Percentiles rank a stretch among this genome's conserved stretches.
These are phyloP conservation scores for Aureobasidium sp. DNA, from an alignment of 2,329 filamentous ascomycete genomes.

Conservation along the genomic window DNA sequence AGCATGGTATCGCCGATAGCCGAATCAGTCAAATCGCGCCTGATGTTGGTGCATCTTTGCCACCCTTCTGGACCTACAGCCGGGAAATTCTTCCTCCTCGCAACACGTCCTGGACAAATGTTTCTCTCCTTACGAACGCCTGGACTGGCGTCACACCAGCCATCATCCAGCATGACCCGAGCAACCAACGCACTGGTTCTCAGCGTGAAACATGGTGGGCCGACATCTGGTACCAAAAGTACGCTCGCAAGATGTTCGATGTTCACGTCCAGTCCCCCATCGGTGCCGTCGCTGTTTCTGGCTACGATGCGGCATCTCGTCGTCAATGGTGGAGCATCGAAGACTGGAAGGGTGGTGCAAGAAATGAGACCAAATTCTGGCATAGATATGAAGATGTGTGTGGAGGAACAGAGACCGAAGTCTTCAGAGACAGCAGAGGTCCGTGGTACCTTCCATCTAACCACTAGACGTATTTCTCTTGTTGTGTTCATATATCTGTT, in stretches of 20 bases:
- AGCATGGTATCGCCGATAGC: slow-evolving; percentile 13
- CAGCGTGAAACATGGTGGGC: slow-evolving; percentile 13
- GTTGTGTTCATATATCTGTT: neutral
- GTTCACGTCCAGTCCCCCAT: slow-evolving; percentile 16
- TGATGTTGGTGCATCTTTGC: slow-evolving; percentile 19
- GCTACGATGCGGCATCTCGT: slow-evolving; percentile 28
- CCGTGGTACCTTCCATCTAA: slow-evolving; percentile 10
- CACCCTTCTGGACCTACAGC: slow-evolving; percentile 18
- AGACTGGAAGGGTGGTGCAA: slow-evolving; percentile 14
- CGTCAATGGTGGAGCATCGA: slow-evolving; percentile 18
- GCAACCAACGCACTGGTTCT: neutral
- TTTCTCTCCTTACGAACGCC: slow-evolving; percentile 16
- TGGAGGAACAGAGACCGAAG: slow-evolving; percentile 1
- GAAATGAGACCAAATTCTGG: slow-evolving; percentile 10
- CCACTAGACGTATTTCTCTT: neutral
- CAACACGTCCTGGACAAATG: slow-evolving; percentile 14
- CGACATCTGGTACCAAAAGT: slow-evolving; percentile 16
- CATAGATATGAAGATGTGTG: slow-evolving; percentile 14
- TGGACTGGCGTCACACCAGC: slow-evolving; percentile 16
- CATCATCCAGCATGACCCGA: slow-evolving; percentile 13
- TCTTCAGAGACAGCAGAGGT: slow-evolving; percentile 14
- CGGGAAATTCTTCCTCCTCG: slow-evolving; percentile 13
- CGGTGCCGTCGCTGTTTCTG: slow-evolving; percentile 27
- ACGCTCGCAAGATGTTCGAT: slow-evolving; percentile 16
- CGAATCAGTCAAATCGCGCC: slow-evolving; percentile 16